phyloP scores from a whole-genome alignment of 306 rosid species.

The Prunus campanulata region DNA sequence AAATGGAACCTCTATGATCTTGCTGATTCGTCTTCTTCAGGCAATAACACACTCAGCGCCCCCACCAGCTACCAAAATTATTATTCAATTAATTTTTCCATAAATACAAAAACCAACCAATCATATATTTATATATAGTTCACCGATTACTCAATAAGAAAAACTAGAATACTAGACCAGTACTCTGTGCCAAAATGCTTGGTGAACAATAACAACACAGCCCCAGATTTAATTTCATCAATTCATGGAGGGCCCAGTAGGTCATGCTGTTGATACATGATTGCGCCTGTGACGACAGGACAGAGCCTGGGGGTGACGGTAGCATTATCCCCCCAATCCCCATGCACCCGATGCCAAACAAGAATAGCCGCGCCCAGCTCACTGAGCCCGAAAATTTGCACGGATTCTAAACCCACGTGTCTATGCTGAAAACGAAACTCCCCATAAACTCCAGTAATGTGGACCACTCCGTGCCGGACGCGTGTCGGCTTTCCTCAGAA shows the following conservation, averaged over 20 bases:
- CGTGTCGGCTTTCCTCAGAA: conserved; percentile 19
- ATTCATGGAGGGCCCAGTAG: not conserved
- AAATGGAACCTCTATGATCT: conserved; percentile 21
- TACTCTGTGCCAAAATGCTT: not conserved
- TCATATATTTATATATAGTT: not conserved
- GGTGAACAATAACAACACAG: not conserved
- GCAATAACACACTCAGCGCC: not conserved
- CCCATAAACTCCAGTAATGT: conserved; percentile 18
- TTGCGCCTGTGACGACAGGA: conserved; percentile 13
- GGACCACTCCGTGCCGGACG: conserved; percentile 39
- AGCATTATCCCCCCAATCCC: not conserved
- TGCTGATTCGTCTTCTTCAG: conserved; percentile 1
- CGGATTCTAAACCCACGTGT: conserved; percentile 36
- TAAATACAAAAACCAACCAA: not conserved
- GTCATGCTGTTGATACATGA: not conserved
- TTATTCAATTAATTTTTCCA: not conserved
- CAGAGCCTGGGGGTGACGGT: not conserved
- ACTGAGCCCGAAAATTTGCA: not conserved
- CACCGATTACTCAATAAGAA: not conserved
- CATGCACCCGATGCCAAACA: not conserved
- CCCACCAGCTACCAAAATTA: not conserved
- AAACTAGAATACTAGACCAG: not conserved
- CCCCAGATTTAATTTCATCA: not conserved
- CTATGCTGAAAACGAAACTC: conserved; percentile 15
- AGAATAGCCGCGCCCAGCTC: not conserved